Conservation (phyloP, 2,329 filamentous ascomycete species). For the Trichoderma asperellum region DNA sequence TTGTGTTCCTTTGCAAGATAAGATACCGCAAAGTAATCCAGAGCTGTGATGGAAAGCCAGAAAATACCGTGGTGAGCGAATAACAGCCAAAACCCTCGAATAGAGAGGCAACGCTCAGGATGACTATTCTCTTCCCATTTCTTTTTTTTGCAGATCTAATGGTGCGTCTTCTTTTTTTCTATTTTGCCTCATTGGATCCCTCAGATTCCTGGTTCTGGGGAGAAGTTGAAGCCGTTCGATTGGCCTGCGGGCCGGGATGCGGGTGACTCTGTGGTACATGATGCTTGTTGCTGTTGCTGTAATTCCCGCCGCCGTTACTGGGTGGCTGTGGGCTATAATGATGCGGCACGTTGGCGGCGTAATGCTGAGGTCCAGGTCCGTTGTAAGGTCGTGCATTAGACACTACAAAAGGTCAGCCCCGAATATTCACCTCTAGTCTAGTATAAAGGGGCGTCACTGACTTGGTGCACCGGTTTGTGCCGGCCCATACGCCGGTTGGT, state of each 20-base stretch:
- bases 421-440: slow-evolving; percentile 29
- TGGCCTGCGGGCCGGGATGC: slow-evolving; percentile 46
- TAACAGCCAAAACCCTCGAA: slow-evolving; percentile 31
- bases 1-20: slow-evolving; percentile 17
- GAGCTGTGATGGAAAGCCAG: slow-evolving; percentile 33
- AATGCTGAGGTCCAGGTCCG: slow-evolving; percentile 63
- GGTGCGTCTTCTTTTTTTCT: slow-evolving; percentile 31
- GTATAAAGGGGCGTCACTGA: slow-evolving; percentile 54
- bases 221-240: slow-evolving; percentile 43
- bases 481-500: slow-evolving; percentile 71
- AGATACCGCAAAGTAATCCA: slow-evolving; percentile 30
- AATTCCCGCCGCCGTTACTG: slow-evolving; percentile 60
- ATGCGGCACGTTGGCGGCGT: slow-evolving; percentile 66
- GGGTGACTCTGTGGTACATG: slow-evolving; percentile 49
- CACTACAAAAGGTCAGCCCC: slow-evolving; percentile 54
- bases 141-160: slow-evolving; percentile 29
- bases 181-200: slow-evolving; percentile 52
- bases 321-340: slow-evolving; percentile 62
- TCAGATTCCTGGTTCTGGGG: slow-evolving; percentile 43
- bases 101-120: slow-evolving; percentile 34
- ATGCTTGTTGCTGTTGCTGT: slow-evolving; percentile 58
- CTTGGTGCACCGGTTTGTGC: slow-evolving; percentile 71
- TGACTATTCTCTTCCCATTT: slow-evolving; percentile 11
- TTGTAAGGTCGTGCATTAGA: slow-evolving; percentile 64
- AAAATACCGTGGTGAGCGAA: slow-evolving; percentile 34